Conservation (phyloP, 1,284 basidiomycete genomes). For the Ganoderma lingzhi region DNA sequence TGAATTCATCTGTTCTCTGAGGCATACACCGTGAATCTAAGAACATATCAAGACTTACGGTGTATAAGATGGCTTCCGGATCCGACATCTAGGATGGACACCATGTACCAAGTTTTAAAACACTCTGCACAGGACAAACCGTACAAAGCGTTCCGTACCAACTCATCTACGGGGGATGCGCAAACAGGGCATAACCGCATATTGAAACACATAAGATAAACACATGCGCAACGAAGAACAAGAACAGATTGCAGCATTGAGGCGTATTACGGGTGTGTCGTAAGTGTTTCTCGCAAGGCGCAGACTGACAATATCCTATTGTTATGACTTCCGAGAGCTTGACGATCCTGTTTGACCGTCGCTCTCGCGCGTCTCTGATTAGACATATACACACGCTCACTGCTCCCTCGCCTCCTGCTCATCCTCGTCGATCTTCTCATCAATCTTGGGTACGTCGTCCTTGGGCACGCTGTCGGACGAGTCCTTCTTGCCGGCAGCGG, state of each 20-base stretch:
- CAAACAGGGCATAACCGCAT: constrained; percentile 27
- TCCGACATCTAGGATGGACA: not conserved
- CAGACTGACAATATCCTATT: not conserved
- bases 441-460: constrained; percentile 44
- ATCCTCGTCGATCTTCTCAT: constrained; percentile 53
- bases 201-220: constrained; percentile 37
- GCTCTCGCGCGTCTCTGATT: not conserved
- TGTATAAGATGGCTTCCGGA: not conserved
- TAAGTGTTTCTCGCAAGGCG: not conserved
- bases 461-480: constrained; percentile 36
- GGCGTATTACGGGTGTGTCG: constrained; percentile 16
- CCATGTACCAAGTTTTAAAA: not conserved
- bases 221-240: constrained; percentile 27
- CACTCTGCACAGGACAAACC: not conserved
- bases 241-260: constrained; percentile 34
- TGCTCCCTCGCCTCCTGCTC: constrained; percentile 41
- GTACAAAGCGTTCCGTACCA: not conserved
- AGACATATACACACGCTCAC: constrained; percentile 10
- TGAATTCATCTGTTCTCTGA: too few species aligned
- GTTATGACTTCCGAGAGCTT: not conserved
- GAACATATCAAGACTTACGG: not conserved
- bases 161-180: constrained; percentile 19
- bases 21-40: not conserved
- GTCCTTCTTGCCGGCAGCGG: constrained; percentile 45
- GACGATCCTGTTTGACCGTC: not conserved